Evolutionary conservation across 2,329 filamentous ascomycete species (phyloP).

Genomic region (Septoria linicola): DNA sequence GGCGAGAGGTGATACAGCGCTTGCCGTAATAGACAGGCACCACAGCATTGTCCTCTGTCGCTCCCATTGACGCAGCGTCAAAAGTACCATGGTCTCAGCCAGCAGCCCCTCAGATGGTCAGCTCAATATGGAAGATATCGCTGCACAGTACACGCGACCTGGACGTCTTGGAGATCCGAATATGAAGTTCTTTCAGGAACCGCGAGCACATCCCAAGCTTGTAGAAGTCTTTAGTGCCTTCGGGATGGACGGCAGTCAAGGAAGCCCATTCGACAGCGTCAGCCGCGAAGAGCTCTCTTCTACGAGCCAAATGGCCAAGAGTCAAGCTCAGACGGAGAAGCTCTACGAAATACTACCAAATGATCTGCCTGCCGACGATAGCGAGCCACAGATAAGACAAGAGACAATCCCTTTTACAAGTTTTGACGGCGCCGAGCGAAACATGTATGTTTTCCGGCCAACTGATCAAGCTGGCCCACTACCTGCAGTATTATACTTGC

Average conservation of each 20-base stretch:
- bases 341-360: slow-evolving; percentile 86
- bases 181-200: slow-evolving; percentile 30
- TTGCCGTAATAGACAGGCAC: too few relatives aligned
- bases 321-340: slow-evolving; percentile 24
- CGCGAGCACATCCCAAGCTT: slow-evolving; percentile 30
- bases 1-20: too few relatives aligned
- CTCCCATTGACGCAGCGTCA: neutral
- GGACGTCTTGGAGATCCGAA: slow-evolving; percentile 30
- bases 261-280: slow-evolving; percentile 20
- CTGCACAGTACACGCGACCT: slow-evolving; percentile 21
- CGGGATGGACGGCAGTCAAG: slow-evolving; percentile 26
- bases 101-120: neutral
- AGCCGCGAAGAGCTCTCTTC: slow-evolving; percentile 23
- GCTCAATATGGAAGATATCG: neutral
- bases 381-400: slow-evolving; percentile 22
- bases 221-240: slow-evolving; percentile 25
- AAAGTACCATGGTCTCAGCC: neutral
- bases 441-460: slow-evolving; percentile 24
- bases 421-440: slow-evolving; percentile 29
- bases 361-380: slow-evolving; percentile 22
- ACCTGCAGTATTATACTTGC: slow-evolving; percentile 33
- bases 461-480: slow-evolving; percentile 17
- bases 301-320: slow-evolving; percentile 23
- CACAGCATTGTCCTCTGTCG: too few relatives aligned
- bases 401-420: slow-evolving; percentile 24